Evolutionary conservation across 1,139 yeast genomes (phyloP), one percentile per base, ranked within the genome.

Genomic region (Kurtzmaniella quercitrusa): DNA sequence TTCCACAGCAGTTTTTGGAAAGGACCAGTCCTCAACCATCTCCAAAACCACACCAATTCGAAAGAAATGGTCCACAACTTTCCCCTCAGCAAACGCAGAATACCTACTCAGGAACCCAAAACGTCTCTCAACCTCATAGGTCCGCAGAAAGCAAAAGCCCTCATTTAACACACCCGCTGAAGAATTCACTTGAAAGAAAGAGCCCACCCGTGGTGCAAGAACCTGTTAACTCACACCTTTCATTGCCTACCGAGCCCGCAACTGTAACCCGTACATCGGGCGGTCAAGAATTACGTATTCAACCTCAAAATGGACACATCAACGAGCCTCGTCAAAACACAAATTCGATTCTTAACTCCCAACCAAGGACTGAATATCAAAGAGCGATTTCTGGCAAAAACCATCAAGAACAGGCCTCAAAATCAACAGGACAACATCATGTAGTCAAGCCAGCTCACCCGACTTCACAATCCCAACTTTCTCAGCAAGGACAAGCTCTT

Each of bases 401-500:
- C 30, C 30, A 26, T 26, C 30, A 26, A 4, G 30, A 9, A 9
- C n/a, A n/a, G n/a, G n/a, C n/a, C n/a, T n/a, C n/a, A n/a, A n/a
- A n/a, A n/a, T n/a, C n/a, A n/a, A n/a, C n/a, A n/a, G n/a, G n/a
- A n/a, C n/a, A n/a, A n/a, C n/a, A n/a, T n/a, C n/a, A n/a, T n/a
- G 30, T 26, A 6, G 6, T 14, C 5, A 26, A 9, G 30, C 30
- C 30, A 26, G 30, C 9, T 3, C 9, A 26, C n/a, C n/a, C 30
- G n/a, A 11, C 30, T 6, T 14, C 30, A 5, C 30, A 26, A 26
- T 14, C 5, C n/a, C 30, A 26, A 26, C 4, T 9, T 11, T 14
- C 9, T 11, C 14, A 12, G 5, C 30, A 36, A 12, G 38, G 23
- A n/a, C 18, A 36, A 36, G n/a, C 17, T 36, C 54, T 47, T 18